phyloP scores from a whole-genome alignment of 176 grass and related monocot genomes.

The Zizania latifolia region DNA sequence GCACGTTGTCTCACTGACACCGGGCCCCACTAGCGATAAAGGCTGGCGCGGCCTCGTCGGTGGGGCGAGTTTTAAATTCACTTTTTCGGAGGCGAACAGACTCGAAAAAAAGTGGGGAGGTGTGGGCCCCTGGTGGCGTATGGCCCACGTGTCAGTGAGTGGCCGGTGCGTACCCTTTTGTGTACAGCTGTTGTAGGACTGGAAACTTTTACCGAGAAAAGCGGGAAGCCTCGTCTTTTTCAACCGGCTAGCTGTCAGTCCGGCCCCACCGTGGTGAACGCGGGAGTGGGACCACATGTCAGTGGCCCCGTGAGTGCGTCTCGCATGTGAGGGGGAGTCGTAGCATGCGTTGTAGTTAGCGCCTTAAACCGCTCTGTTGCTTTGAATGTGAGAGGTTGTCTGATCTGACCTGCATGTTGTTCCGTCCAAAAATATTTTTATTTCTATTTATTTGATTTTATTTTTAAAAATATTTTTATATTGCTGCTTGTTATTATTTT shows the following conservation, averaged over 20 bases:
- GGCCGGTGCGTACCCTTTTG: neutral
- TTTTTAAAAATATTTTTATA: too few relatives aligned
- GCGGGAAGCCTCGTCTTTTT: conserved; percentile 18
- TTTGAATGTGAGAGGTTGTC: too few relatives aligned
- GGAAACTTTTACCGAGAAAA: neutral
- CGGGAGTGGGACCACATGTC: neutral
- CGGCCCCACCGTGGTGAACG: neutral
- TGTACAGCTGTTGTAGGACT: neutral
- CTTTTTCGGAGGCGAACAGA: neutral
- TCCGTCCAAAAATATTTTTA: too few relatives aligned
- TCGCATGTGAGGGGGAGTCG: neutral
- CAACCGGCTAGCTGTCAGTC: neutral
- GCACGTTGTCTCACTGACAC: neutral
- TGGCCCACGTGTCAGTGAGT: neutral
- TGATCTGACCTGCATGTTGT: too few relatives aligned
- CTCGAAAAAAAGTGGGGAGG: neutral
- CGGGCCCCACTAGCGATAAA: too few relatives aligned
- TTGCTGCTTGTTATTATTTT: too few relatives aligned
- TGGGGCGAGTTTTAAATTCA: neutral
- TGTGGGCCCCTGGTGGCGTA: fast-evolving
- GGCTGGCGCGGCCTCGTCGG: neutral
- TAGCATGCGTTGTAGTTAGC: neutral
- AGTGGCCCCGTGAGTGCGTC: neutral
- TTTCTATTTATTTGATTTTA: too few relatives aligned
- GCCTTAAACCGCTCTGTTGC: neutral